Conservation (phyloP, 2,329 filamentous ascomycete species). For the Apiospora pterosperma region DNA sequence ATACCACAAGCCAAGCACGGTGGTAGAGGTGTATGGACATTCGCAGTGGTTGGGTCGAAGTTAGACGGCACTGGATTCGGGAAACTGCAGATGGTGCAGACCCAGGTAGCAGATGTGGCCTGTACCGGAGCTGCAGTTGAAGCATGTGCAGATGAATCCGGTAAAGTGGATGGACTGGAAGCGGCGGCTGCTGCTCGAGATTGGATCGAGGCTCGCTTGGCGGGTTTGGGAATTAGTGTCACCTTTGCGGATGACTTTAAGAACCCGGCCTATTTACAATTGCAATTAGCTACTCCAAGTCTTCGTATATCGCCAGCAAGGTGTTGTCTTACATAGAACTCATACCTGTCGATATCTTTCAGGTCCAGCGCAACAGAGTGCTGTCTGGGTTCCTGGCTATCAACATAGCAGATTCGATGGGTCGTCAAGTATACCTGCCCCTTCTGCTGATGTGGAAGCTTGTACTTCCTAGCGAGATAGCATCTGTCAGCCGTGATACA, state of each 20-base stretch:
- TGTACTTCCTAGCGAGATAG: slow-evolving; percentile 71
- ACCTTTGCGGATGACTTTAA: slow-evolving; percentile 94
- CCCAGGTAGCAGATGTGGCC: slow-evolving; percentile 73
- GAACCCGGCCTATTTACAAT: slow-evolving; percentile 68
- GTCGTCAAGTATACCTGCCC: slow-evolving; percentile 96
- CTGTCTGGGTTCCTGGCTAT: slow-evolving; percentile 79
- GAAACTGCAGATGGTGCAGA: slow-evolving; percentile 93
- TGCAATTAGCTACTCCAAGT: neutral
- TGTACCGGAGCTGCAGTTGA: slow-evolving; percentile 43
- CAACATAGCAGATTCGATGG: slow-evolving; percentile 92
- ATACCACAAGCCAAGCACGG: slow-evolving; percentile 93
- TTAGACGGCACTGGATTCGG: slow-evolving; percentile 91
- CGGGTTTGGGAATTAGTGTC: slow-evolving; percentile 78
- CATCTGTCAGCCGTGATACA: neutral
- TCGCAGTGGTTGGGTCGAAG: slow-evolving; percentile 83
- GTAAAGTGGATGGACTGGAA: slow-evolving; percentile 41
- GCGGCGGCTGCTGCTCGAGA: slow-evolving; percentile 47
- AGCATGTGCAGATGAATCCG: slow-evolving; percentile 36
- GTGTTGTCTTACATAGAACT: slow-evolving; percentile 68
- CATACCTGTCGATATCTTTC: slow-evolving; percentile 85
- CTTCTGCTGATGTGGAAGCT: slow-evolving; percentile 90
- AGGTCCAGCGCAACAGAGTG: slow-evolving; percentile 83
- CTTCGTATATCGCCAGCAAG: neutral
- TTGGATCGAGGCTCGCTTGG: slow-evolving; percentile 61
- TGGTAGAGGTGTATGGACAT: slow-evolving; percentile 72